Conservation (phyloP, 495 filamentous ascomycete species). For the Podospora comata region DNA sequence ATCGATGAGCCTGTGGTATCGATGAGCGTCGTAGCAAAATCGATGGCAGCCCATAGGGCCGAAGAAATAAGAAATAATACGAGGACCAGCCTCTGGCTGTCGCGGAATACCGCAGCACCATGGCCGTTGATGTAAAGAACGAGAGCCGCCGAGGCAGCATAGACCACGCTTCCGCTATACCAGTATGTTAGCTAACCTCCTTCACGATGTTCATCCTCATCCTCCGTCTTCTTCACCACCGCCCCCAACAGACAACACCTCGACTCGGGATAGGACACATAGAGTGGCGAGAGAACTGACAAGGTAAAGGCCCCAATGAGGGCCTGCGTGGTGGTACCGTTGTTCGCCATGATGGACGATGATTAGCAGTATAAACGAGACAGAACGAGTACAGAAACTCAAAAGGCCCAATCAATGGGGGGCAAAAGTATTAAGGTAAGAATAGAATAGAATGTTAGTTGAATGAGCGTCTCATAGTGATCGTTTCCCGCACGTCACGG, state of each 20-base stretch:
- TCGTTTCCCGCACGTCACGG: slow-evolving; percentile 22
- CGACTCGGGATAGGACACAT: neutral
- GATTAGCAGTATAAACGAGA: slow-evolving; percentile 19
- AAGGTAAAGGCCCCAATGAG: slow-evolving; percentile 54
- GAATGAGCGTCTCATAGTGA: slow-evolving; percentile 34
- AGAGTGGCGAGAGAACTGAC: slow-evolving; percentile 32
- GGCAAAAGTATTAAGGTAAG: slow-evolving; percentile 33
- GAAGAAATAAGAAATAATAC: slow-evolving; percentile 49
- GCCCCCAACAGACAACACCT: neutral
- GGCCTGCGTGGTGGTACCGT: slow-evolving; percentile 47
- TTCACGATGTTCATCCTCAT: neutral
- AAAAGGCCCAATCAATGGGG: slow-evolving; percentile 55
- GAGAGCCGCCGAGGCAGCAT: slow-evolving; percentile 50
- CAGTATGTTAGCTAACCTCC: slow-evolving; percentile 2
- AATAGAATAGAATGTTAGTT: slow-evolving; percentile 29
- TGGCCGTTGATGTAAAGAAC: slow-evolving; percentile 51
- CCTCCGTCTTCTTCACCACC: neutral
- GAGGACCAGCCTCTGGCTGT: slow-evolving; percentile 64
- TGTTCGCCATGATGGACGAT: slow-evolving; percentile 43
- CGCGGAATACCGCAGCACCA: slow-evolving; percentile 48
- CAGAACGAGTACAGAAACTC: slow-evolving; percentile 33
- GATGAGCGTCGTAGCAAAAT: slow-evolving; percentile 49
- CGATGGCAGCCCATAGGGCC: slow-evolving; percentile 50
- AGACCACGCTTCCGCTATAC: slow-evolving; percentile 49
- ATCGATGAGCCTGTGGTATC: slow-evolving; percentile 37